Base-by-base conservation (phyloP, 2,329 filamentous ascomycete genomes). In the Oidium heveae region DNA sequence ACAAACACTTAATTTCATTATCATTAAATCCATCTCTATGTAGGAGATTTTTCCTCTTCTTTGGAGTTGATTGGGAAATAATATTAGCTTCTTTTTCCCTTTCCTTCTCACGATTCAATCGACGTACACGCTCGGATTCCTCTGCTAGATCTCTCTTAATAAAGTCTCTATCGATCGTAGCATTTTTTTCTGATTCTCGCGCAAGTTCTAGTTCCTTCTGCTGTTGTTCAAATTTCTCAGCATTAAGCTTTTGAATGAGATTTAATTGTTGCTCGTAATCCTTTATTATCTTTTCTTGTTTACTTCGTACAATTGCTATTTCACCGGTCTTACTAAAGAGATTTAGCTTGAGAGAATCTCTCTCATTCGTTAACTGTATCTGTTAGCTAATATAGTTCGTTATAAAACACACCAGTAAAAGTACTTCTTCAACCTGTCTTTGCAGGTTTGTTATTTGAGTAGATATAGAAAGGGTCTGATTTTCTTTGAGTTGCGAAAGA, bases 21-120 rank as follows among this genome's bases (percentile, higher is more conserved):
- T 66, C 64, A 54, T 88, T 83, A 61, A 91, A 91, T 0, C 85
- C 85, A 66, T 91, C 85, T 1, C 82, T 74, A 52, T 83, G 69
- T 1, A 74, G 71, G 67, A 75, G 75, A 0, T 69, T 67, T 63
- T 74, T 78, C 32, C 72, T 72, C 64, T 77, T 80, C 62, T 73
- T 84, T 2, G 80, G 80, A 0, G 82, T 85, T 0, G 70, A 72
- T 0, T 68, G 16, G 28, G 55, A 57, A 5, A 8, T 16, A 4
- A 59, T 54, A 28, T 49, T 56, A 55, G 57, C 61, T 59, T 59
- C 60, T 61, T 53, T 60, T 55, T 75, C 65, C 61, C 61, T 34
- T 64, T 65, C 63, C 59, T 69, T 72, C 54, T 66, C 70, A 59
- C 66, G 72, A 60, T 65, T 73, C 52, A 69, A 54, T 49, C 58